phyloP scores from a whole-genome alignment of 2,329 filamentous ascomycete genomes.

The Tolypocladium sp. region DNA sequence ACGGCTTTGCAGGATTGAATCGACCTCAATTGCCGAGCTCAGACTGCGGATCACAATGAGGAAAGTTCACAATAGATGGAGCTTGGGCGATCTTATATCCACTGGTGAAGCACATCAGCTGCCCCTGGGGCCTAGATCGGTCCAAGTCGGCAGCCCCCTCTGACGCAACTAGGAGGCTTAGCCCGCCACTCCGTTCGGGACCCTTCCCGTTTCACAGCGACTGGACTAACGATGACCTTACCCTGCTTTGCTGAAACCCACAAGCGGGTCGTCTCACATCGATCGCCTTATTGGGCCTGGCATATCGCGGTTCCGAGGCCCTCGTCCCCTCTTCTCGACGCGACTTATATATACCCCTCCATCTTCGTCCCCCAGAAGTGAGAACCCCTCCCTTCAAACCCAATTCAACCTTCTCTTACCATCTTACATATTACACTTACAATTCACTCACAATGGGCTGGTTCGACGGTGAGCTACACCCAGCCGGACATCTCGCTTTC shows the following conservation, averaged over 20 bases:
- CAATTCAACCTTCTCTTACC: background rate
- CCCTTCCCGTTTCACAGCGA: background rate
- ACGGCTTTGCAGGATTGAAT: background rate
- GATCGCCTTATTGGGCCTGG: background rate
- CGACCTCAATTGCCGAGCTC: background rate
- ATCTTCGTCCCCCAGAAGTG: background rate
- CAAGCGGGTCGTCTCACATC: background rate
- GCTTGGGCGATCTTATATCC: background rate
- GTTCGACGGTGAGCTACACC: constrained; percentile 8
- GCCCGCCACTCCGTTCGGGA: background rate
- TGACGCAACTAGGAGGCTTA: background rate
- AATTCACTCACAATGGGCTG: constrained; percentile 11
- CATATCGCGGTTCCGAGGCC: background rate
- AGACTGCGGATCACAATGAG: background rate
- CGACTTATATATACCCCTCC: background rate
- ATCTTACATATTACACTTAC: background rate
- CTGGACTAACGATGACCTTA: background rate
- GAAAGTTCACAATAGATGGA: background rate
- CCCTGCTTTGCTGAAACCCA: background rate
- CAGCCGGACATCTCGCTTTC: background rate
- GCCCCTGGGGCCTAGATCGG: background rate
- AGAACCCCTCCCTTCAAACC: background rate
- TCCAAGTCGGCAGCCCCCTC: background rate
- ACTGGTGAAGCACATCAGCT: background rate
- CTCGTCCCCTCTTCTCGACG: background rate